These are phyloP conservation scores for Dioszegia hungarica DNA, from an alignment of 768 basidiomycete genomes.

Conservation along the genomic window DNA sequence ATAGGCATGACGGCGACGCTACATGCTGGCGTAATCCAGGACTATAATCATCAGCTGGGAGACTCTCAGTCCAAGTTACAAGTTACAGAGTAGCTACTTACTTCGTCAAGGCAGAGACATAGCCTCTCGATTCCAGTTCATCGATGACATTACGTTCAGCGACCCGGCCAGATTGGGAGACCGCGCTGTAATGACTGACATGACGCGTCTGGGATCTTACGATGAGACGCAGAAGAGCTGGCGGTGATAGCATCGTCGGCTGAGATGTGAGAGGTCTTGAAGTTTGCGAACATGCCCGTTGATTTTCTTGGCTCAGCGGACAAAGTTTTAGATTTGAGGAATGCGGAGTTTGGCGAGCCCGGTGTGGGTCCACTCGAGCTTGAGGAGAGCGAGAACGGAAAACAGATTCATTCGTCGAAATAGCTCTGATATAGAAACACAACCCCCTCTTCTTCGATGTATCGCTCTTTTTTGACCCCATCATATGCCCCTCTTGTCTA, in stretches of 20 bases:
- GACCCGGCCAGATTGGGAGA: not conserved
- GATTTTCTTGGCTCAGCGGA: no score
- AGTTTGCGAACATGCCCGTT: no score
- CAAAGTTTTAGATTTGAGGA: no score
- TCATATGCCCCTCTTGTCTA: not conserved
- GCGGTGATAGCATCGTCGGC: not conserved
- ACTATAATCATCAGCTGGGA: constrained; percentile 12
- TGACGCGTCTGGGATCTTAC: not conserved
- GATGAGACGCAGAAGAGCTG: not conserved
- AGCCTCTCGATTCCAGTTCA: constrained; percentile 42
- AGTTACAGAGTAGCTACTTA: constrained; percentile 9
- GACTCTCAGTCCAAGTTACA: not conserved
- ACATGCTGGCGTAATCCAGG: constrained; percentile 34
- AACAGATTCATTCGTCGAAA: no score
- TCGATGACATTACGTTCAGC: constrained; percentile 20
- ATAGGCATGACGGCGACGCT: constrained; percentile 55
- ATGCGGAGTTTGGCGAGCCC: no score
- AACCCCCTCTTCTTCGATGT: not conserved
- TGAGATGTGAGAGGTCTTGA: not conserved
- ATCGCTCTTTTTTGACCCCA: not conserved
- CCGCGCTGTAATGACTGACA: not conserved
- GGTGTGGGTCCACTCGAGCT: no score
- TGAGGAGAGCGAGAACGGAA: no score
- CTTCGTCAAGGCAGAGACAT: constrained; percentile 46
- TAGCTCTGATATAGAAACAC: not conserved